A percentile compares a stretch with the other conserved stretches of the same genome.
phyloP scores from a whole-genome alignment of 768 basidiomycete genomes.

The Panus rudis region DNA sequence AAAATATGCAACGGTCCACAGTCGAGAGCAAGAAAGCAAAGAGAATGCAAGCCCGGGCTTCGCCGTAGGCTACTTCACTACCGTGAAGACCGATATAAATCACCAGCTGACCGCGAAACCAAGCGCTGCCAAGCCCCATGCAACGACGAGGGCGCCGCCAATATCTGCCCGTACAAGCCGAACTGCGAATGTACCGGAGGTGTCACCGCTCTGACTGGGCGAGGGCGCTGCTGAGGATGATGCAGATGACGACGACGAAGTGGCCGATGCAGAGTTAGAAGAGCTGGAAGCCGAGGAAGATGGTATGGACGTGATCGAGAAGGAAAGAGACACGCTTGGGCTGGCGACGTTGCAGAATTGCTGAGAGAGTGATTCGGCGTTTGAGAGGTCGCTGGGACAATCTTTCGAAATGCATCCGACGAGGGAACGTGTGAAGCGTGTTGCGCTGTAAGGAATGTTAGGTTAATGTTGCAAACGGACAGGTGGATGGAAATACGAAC shows the following conservation, averaged over 20 bases:
- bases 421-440: slow-evolving; percentile 3
- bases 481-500: background rate
- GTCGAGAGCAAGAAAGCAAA: too few species aligned
- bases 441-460: slow-evolving; percentile 3
- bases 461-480: background rate
- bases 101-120: too few species aligned
- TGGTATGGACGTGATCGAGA: slow-evolving; percentile 1
- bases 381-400: slow-evolving; percentile 6
- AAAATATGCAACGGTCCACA: too few species aligned
- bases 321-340: slow-evolving; percentile 11
- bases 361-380: slow-evolving; percentile 8
- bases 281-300: background rate
- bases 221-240: too few species aligned
- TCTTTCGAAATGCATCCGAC: slow-evolving; percentile 4
- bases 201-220: too few species aligned
- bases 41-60: too few species aligned
- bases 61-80: too few species aligned
- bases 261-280: background rate
- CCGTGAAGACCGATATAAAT: too few species aligned
- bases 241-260: background rate
- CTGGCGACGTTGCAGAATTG: slow-evolving; percentile 12
- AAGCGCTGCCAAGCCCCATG: too few species aligned
- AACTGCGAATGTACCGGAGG: too few species aligned
- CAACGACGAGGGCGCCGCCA: too few species aligned
- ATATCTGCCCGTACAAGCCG: too few species aligned